These are phyloP conservation scores for Fusarium mangiferae DNA, from an alignment of 2,329 filamentous ascomycete species.

Conservation along the genomic window DNA sequence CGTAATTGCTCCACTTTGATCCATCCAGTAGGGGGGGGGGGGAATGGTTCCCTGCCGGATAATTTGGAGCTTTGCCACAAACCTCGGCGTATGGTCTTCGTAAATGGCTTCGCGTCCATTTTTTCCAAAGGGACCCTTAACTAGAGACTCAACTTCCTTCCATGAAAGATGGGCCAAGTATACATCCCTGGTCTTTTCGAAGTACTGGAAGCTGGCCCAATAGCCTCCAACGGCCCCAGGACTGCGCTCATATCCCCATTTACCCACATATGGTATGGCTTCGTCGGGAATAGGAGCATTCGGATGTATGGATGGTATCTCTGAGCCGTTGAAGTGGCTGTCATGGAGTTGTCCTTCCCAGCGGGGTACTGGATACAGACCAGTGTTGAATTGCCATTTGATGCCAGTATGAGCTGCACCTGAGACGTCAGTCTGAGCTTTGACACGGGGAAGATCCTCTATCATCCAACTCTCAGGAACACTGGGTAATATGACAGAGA, in stretches of 20 bases:
- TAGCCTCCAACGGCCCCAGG: accelerated
- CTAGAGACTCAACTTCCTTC: neutral
- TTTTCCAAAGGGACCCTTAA: accelerated
- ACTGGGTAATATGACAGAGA: accelerated
- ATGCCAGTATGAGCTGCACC: accelerated
- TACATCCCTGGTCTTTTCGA: neutral
- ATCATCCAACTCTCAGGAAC: accelerated
- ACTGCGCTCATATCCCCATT: neutral
- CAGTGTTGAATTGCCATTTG: neutral
- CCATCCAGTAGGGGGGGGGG: neutral
- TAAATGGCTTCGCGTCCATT: neutral
- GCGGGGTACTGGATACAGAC: neutral
- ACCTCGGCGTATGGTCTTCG: neutral
- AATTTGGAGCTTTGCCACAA: neutral
- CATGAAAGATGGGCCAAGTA: neutral
- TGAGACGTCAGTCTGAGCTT: accelerated
- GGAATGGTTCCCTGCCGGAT: neutral
- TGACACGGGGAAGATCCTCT: neutral
- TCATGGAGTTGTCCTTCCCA: accelerated
- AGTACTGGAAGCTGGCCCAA: neutral
- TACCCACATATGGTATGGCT: neutral
- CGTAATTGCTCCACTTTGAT: accelerated
- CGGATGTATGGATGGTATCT: accelerated
- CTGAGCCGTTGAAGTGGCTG: neutral
- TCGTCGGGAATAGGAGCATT: accelerated